These are phyloP conservation scores for Penicillium herquei DNA, from an alignment of 495 filamentous ascomycete genomes.

Conservation along the genomic window DNA sequence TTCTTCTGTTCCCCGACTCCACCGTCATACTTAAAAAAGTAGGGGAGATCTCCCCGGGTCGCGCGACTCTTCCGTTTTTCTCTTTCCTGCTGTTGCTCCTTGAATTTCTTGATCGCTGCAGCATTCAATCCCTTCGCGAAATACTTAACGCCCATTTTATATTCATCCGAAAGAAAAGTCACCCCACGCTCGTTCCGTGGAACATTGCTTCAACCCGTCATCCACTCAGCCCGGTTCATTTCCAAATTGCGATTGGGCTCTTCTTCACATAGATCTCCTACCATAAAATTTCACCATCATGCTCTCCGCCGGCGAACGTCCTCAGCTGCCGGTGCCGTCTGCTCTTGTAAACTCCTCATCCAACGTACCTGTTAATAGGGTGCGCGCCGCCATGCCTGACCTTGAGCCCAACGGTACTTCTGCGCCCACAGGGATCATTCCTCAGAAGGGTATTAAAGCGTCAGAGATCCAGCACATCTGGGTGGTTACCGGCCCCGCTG, in stretches of 20 bases:
- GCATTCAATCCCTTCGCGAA: neutral
- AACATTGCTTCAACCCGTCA: conserved; percentile 20
- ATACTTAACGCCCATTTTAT: neutral
- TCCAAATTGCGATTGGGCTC: neutral
- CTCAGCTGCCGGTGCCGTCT: conserved; percentile 27
- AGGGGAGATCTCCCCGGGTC: conserved; percentile 8
- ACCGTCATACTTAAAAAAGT: conserved; percentile 32
- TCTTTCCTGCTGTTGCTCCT: neutral
- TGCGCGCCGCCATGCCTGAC: conserved; percentile 20
- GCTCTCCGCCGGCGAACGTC: conserved; percentile 45
- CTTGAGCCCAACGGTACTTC: conserved; percentile 17
- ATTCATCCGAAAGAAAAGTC: neutral
- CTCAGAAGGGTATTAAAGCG: conserved; percentile 15
- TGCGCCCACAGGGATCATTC: conserved; percentile 22
- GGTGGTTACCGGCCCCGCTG: conserved; percentile 96
- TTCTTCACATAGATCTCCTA: neutral
- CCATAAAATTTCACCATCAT: conserved; percentile 29
- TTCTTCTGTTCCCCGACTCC: conserved; percentile 26
- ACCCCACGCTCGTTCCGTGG: conserved; percentile 2
- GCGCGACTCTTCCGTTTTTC: conserved; percentile 17
- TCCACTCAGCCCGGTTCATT: conserved; percentile 16
- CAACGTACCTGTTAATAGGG: conserved; percentile 15
- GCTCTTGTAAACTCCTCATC: conserved; percentile 25
- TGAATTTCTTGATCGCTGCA: neutral
- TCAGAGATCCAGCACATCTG: conserved; percentile 75